These are phyloP conservation scores for Daedaleopsis nitida DNA, from an alignment of 768 basidiomycete genomes.

Conservation along the genomic window DNA sequence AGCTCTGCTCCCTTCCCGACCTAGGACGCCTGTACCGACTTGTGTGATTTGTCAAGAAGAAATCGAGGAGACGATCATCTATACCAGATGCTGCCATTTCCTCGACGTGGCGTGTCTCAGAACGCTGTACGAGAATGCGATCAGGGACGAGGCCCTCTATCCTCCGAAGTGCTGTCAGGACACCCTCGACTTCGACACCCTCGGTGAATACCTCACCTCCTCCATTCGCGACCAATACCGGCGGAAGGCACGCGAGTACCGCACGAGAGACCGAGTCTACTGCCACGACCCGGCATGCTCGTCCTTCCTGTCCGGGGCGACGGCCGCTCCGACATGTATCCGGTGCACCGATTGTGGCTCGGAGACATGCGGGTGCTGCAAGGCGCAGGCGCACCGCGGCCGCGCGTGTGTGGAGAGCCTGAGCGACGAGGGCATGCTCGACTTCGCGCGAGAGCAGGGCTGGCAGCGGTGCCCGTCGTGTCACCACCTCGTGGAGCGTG, in stretches of 20 bases:
- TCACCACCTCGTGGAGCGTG: conserved; percentile 27
- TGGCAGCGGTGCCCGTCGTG: conserved; percentile 30
- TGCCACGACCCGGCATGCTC: conserved; percentile 25
- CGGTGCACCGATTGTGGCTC: conserved; percentile 16
- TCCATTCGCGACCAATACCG: conserved; percentile 11
- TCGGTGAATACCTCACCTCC: conserved; percentile 13
- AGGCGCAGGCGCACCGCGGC: conserved; percentile 11
- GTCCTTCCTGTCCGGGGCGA: conserved; percentile 23
- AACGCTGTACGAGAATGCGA: conserved; percentile 37
- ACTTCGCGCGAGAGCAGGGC: conserved; percentile 19
- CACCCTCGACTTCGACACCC: conserved; percentile 18
- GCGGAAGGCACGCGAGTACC: conserved; percentile 23
- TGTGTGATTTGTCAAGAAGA: conserved; percentile 26
- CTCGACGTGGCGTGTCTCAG: conserved; percentile 38
- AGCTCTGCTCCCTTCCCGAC: no score
- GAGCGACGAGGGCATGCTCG: conserved; percentile 23
- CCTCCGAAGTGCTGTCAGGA: conserved; percentile 27
- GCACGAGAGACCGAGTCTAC: conserved; percentile 26
- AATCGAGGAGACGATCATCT: conserved; percentile 5
- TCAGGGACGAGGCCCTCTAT: conserved; percentile 39
- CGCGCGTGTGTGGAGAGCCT: conserved; percentile 11
- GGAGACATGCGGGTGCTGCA: conserved; percentile 22
- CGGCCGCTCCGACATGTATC: background rate
- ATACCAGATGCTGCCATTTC: conserved; percentile 36
- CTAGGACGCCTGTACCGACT: background rate